Percentiles rank a stretch among this genome's conserved stretches.
These are phyloP conservation scores for Arachis monticola DNA, from an alignment of 331 rosid species.

Conservation along the genomic window DNA sequence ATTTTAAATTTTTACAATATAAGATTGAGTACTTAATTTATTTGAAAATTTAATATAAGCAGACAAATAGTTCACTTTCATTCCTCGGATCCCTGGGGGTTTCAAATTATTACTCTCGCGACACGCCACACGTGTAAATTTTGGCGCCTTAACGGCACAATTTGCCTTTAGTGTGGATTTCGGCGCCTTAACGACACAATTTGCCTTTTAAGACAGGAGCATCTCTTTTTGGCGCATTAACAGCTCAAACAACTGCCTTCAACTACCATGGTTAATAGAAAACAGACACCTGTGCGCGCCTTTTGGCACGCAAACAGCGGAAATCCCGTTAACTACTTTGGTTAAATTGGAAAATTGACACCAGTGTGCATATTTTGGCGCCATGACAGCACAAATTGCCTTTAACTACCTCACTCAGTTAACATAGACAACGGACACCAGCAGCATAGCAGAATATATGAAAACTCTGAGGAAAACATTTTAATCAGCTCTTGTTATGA, in stretches of 20 bases:
- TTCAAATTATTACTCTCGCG: background rate
- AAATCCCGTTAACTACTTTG: background rate
- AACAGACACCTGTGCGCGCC: background rate
- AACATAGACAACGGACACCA: background rate
- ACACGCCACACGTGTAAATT: too few relatives aligned
- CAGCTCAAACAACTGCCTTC: background rate
- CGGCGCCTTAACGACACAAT: too few relatives aligned
- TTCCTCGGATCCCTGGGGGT: background rate
- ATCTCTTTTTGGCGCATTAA: background rate
- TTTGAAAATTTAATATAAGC: background rate
- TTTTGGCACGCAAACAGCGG: background rate
- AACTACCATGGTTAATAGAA: background rate
- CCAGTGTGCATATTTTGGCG: background rate
- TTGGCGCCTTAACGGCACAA: too few relatives aligned
- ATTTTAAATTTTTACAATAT: background rate
- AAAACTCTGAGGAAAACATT: background rate
- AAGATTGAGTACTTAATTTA: background rate
- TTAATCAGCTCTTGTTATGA: background rate
- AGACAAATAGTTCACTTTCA: background rate
- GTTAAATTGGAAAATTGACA: background rate
- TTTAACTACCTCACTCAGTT: conserved; percentile 11
- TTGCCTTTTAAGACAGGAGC: background rate
- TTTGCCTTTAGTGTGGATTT: too few relatives aligned
- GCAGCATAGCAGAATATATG: background rate
- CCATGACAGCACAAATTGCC: background rate